phyloP scores from a whole-genome alignment of 2,329 filamentous ascomycete species.

The Didymella pomorum region DNA sequence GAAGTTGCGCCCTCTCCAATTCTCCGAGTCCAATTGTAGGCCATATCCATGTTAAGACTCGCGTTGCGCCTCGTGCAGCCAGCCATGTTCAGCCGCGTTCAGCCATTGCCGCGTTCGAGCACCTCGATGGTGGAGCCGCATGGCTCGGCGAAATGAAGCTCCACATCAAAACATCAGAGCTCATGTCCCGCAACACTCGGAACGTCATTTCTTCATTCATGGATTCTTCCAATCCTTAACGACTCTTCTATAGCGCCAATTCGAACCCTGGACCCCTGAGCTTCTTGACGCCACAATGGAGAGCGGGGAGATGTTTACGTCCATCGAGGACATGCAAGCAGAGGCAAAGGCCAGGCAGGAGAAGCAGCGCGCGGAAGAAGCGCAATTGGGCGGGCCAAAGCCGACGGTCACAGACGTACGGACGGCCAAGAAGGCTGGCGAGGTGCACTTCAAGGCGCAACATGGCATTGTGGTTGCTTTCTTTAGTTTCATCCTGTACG shows the following conservation, averaged over 20 bases:
- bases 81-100: conserved; percentile 12
- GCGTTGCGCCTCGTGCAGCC: conserved; percentile 13
- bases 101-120: conserved; percentile 17
- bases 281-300: conserved; percentile 42
- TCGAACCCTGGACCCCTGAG: neutral
- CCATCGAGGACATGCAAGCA: conserved; percentile 49
- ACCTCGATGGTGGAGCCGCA: conserved; percentile 24
- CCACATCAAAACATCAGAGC: conserved; percentile 22
- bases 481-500: conserved; percentile 71
- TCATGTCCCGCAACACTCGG: conserved; percentile 7
- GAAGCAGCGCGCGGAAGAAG: conserved; percentile 28
- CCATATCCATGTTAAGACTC: conserved; percentile 1
- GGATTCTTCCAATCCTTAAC: conserved; percentile 34
- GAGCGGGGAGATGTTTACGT: conserved; percentile 47
- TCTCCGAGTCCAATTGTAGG: neutral
- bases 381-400: conserved; percentile 33
- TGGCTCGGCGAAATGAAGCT: conserved; percentile 32
- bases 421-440: conserved; percentile 51
- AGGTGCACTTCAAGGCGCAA: conserved; percentile 61
- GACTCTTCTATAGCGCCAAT: conserved; percentile 15
- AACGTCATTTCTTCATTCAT: conserved; percentile 20
- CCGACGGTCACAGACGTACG: conserved; percentile 36
- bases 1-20: neutral
- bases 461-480: conserved; percentile 67
- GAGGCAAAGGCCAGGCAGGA: conserved; percentile 48